Percentiles rank a stretch among this genome's conserved stretches.
phyloP scores from a whole-genome alignment of 78 protist genomes.

The Creolimax fragrantissima region DNA sequence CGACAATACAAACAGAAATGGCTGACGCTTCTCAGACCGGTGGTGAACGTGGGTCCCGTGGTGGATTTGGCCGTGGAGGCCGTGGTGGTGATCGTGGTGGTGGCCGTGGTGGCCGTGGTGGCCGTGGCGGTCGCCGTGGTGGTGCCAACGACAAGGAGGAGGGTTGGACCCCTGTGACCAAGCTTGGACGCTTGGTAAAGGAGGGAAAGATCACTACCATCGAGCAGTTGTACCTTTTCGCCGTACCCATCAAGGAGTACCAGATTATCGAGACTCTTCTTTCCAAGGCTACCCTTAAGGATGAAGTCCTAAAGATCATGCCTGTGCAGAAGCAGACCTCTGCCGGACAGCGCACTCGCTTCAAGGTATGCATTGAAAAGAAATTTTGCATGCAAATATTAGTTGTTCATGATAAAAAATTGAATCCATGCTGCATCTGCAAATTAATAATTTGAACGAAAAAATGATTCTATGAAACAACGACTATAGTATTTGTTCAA shows the following conservation, averaged over 20 bases:
- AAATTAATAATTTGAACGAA: not conserved
- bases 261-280: constrained; percentile 93
- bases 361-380: constrained; percentile 68
- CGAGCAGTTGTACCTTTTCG: constrained; percentile 96
- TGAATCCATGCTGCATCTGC: not conserved
- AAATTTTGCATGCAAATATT: not conserved
- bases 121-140: not conserved
- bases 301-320: constrained; percentile 83
- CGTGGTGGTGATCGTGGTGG: constrained; percentile 2
- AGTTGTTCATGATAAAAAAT: not conserved
- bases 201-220: constrained; percentile 68
- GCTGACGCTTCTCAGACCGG: constrained; percentile 14
- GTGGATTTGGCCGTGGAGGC: constrained; percentile 14
- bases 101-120: constrained; percentile 7
- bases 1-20: not conserved
- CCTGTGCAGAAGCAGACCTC: constrained; percentile 99
- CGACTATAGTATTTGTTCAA: not conserved
- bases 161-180: constrained; percentile 97
- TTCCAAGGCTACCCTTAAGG: constrained; percentile 51
- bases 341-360: constrained; percentile 99
- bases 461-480: not conserved
- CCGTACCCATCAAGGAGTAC: constrained; percentile 98
- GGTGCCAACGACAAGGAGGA: constrained; percentile 51
- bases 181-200: constrained; percentile 98
- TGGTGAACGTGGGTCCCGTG: constrained; percentile 16